Conservation (phyloP, 78 protist species). For the Dictyostelium purpureum region DNA sequence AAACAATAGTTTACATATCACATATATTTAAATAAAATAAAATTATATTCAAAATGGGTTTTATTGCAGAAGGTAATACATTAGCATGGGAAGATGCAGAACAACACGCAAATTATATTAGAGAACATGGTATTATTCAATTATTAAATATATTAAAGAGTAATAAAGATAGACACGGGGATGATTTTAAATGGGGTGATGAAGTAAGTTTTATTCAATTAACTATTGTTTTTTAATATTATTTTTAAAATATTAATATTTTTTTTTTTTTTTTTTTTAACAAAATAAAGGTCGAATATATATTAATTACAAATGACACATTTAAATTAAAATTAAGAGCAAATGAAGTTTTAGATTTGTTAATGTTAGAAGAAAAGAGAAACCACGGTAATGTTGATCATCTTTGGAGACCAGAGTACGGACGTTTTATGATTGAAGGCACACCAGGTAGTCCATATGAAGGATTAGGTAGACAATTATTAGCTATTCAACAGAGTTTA, state of each 20-base stretch:
- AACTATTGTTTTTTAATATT: background rate
- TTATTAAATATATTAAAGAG: constrained; percentile 81
- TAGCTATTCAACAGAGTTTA: constrained; percentile 11
- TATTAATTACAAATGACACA: constrained; percentile 47
- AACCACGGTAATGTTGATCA: constrained; percentile 45
- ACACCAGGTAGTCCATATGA: constrained; percentile 94
- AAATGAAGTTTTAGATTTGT: constrained; percentile 42
- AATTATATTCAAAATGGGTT: constrained; percentile 69
- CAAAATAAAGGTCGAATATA: constrained; percentile 84
- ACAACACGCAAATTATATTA: constrained; percentile 63
- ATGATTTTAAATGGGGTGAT: constrained; percentile 91
- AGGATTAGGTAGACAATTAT: constrained; percentile 54
- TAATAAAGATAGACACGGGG: constrained; percentile 28
- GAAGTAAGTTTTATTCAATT: constrained; percentile 61
- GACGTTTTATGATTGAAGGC: constrained; percentile 94
- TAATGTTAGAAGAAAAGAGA: constrained; percentile 46
- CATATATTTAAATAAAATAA: background rate
- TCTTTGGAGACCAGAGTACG: constrained; percentile 96
- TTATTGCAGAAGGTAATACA: constrained; percentile 82
- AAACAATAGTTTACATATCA: no score
- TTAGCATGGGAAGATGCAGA: constrained; percentile 80
- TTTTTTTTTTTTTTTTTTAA: background rate
- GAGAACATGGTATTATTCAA: constrained; percentile 91
- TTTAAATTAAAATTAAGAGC: constrained; percentile 78
- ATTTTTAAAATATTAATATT: background rate